Conservation (phyloP, 257 asterid genomes). For the Leptodermis oblonga region DNA sequence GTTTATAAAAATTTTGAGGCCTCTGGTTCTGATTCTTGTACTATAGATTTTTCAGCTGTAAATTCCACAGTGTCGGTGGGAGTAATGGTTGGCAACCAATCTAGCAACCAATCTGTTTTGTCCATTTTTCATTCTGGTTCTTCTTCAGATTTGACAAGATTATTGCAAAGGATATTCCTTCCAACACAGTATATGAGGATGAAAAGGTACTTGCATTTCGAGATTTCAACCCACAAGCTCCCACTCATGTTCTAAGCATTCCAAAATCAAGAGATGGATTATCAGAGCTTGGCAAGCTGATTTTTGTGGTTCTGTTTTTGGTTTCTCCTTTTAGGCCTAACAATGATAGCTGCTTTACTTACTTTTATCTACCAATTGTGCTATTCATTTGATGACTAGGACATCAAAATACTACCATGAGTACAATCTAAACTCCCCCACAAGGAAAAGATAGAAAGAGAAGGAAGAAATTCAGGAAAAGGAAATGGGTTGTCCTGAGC, state of each 20-base stretch:
- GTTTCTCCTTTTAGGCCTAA: neutral
- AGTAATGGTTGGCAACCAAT: no score
- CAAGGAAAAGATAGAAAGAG: no score
- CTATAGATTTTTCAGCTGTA: no score
- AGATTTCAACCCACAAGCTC: slow-evolving; percentile 91
- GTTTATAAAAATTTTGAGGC: no score
- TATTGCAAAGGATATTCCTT: slow-evolving; percentile 85
- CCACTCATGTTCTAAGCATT: slow-evolving; percentile 82
- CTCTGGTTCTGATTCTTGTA: no score
- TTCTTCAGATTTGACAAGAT: slow-evolving; percentile 79
- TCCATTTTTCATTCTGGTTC: slow-evolving; percentile 4
- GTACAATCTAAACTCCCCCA: neutral
- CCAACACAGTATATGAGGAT: slow-evolving; percentile 80
- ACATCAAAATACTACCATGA: neutral
- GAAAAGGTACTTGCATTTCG: slow-evolving; percentile 87
- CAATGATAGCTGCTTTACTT: neutral
- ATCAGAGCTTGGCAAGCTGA: slow-evolving; percentile 80
- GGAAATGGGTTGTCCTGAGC: neutral
- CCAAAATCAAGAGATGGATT: slow-evolving; percentile 85
- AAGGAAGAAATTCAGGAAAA: no score
- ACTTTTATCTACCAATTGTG: neutral
- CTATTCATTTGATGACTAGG: neutral
- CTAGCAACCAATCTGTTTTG: no score
- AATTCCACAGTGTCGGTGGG: no score
- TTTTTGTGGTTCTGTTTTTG: slow-evolving; percentile 8